Percentiles rank a stretch among this genome's conserved stretches.
Conservation (phyloP, 2,329 filamentous ascomycete species). For the Teratosphaeria epicoccoides region DNA sequence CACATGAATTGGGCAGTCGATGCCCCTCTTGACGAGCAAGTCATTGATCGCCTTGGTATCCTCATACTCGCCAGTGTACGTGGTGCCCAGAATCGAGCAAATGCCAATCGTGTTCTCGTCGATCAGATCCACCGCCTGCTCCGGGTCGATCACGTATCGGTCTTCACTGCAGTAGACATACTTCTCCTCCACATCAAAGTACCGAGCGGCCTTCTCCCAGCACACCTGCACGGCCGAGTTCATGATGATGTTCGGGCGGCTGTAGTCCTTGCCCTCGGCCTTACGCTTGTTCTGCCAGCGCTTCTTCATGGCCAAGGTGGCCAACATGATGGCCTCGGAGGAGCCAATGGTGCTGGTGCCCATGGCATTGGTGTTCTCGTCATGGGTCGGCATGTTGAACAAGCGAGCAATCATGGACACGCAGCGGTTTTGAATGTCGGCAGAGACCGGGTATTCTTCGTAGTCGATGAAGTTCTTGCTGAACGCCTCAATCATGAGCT, state of each 20-base stretch:
- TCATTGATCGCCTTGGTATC: slow-evolving; percentile 89
- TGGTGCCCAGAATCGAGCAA: slow-evolving; percentile 81
- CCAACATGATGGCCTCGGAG: slow-evolving; percentile 79
- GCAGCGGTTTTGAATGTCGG: slow-evolving; percentile 69
- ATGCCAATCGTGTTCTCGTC: slow-evolving; percentile 79
- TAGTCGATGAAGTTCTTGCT: slow-evolving; percentile 73
- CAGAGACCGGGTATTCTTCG: slow-evolving; percentile 41
- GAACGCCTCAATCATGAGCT: slow-evolving; percentile 87
- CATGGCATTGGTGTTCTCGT: slow-evolving; percentile 53
- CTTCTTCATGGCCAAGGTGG: slow-evolving; percentile 85
- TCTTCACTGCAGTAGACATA: slow-evolving; percentile 54
- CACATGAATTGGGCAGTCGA: slow-evolving; percentile 84
- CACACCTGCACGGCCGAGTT: slow-evolving; percentile 91
- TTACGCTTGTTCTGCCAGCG: slow-evolving; percentile 81
- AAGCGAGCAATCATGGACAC: slow-evolving; percentile 65
- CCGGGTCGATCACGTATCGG: slow-evolving; percentile 54
- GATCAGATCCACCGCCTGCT: slow-evolving; percentile 49
- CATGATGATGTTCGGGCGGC: slow-evolving; percentile 88
- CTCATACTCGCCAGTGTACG: slow-evolving; percentile 93
- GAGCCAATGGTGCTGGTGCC: slow-evolving; percentile 84
- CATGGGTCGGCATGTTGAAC: slow-evolving; percentile 62
- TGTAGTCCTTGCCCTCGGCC: slow-evolving; percentile 68
- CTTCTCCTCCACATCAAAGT: slow-evolving; percentile 74
- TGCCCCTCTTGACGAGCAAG: slow-evolving; percentile 59
- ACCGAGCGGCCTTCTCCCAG: slow-evolving; percentile 67